Evolutionary conservation across 2,329 filamentous ascomycete species (phyloP), one percentile per base, ranked within the genome.

Genomic region (Golovinomyces cichoracearum): DNA sequence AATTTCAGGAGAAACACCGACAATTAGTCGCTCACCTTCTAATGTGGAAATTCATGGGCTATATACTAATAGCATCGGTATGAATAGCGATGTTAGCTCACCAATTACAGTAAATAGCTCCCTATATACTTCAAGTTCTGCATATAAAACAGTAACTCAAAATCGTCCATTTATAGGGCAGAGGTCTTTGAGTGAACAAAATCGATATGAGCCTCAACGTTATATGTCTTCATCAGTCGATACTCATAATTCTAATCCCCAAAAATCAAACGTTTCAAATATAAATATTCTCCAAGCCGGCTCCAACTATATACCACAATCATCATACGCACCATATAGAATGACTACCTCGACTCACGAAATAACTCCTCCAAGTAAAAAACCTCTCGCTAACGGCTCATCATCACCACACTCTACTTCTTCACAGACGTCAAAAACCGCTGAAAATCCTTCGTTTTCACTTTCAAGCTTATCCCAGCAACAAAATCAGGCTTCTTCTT

Each of bases 1-100:
- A 48, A 75, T 94, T 48, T 71, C 80, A 25, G 75, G 80, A n/a
- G 76, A 76, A 26, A 82, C 80, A 1, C 80, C 82, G 5, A 80
- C 73, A 2, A 72, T 85, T 51, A 85, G 80, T 59, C 73, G 80
- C 38, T 76, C 79, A 1, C 77, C 80, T 3, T 90, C 82, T 4
- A 76, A 72, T 56, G 75, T 83, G 42, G 86, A 94, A 55, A 64
- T 82, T 5, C 92, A 58, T 51, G 63, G 62, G 15, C 58, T 55
- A 1, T 59, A 57, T 26, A 58, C 60, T 49, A 63, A 64, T 37
- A 60, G 52, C 35, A 56, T 57, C 48, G 54, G 52, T 50, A 59
- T 45, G 41, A 45, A 37, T 27, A 33, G n/a, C n/a, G n/a, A 33
- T 15, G n/a, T 48, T 40, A 12, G 54, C 9, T 45, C 51, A 12